These are phyloP conservation scores for Phialemonium atrogriseum DNA, from an alignment of 2,329 filamentous ascomycete species.

Conservation along the genomic window DNA sequence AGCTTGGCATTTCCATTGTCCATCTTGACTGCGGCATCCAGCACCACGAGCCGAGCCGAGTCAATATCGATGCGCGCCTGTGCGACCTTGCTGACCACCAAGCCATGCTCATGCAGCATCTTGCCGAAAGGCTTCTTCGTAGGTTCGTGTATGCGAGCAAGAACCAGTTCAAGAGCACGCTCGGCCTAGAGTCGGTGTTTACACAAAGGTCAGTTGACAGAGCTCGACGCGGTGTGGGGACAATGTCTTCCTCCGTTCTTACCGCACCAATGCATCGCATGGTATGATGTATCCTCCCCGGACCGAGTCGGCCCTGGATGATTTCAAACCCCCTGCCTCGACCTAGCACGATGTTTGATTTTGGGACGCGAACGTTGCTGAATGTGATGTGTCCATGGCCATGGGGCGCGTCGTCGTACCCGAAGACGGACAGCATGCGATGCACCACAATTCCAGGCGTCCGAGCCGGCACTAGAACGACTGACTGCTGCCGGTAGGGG, in stretches of 20 bases:
- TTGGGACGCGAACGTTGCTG: conserved; percentile 80
- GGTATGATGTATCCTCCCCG: conserved; percentile 93
- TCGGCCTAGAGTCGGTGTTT: no score
- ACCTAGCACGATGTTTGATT: conserved; percentile 76
- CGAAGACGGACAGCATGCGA: conserved; percentile 89
- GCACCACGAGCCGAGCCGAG: conserved; percentile 76
- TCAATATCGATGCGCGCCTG: conserved; percentile 91
- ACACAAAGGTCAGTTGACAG: no score
- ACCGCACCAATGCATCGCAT: conserved; percentile 92
- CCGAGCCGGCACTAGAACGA: conserved; percentile 78
- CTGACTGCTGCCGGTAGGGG: conserved; percentile 84
- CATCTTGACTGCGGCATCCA: conserved; percentile 93
- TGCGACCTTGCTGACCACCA: conserved; percentile 91
- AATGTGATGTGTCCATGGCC: conserved; percentile 92
- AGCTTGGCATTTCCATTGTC: conserved; percentile 82
- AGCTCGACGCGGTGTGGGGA: no score
- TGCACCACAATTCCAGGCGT: conserved; percentile 81
- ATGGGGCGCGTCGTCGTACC: conserved; percentile 96
- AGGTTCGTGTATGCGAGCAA: conserved; percentile 88
- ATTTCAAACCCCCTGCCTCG: conserved; percentile 96
- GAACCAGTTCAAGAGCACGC: conserved; percentile 86
- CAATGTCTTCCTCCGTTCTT: no score
- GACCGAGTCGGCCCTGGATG: conserved; percentile 92
- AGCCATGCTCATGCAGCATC: conserved; percentile 77
- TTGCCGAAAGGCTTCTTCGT: conserved; percentile 88